Conservation (phyloP, 768 basidiomycete genomes). For the Boletus tomentosulus region DNA sequence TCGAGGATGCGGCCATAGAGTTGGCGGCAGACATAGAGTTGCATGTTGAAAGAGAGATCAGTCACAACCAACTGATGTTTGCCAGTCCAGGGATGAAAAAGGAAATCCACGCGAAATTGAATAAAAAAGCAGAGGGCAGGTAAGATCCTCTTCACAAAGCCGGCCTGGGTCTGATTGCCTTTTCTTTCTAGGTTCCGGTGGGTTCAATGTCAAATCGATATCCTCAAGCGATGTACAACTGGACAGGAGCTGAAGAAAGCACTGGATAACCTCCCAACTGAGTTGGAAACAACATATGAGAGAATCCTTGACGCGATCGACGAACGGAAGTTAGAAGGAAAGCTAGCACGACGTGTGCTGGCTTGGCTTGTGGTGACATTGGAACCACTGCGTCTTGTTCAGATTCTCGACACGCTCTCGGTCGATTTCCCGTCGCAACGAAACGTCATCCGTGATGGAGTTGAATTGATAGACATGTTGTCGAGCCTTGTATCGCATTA, state of each 20-base stretch:
- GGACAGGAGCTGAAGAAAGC: background rate
- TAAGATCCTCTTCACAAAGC: background rate
- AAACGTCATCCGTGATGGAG: too few relatives aligned
- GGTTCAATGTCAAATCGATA: background rate
- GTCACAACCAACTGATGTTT: background rate
- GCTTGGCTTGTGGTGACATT: too few relatives aligned
- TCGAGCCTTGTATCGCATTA: too few relatives aligned
- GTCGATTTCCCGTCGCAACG: too few relatives aligned
- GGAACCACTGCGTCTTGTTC: too few relatives aligned
- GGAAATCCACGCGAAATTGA: background rate
- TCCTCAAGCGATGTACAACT: background rate
- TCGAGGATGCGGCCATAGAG: background rate
- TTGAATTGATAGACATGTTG: too few relatives aligned
- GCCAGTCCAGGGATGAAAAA: background rate
- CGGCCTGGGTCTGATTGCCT: background rate
- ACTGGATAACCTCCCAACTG: background rate
- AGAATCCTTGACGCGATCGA: too few relatives aligned
- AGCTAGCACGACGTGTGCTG: too few relatives aligned
- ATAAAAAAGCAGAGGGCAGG: background rate
- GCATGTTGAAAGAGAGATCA: background rate
- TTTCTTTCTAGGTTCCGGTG: background rate
- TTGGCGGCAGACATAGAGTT: background rate
- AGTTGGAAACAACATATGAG: too few relatives aligned
- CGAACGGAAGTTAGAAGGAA: too few relatives aligned
- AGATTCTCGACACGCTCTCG: too few relatives aligned